These are phyloP conservation scores for Nicotiana knightiana DNA, from an alignment of 257 asterid genomes.

Conservation along the genomic window DNA sequence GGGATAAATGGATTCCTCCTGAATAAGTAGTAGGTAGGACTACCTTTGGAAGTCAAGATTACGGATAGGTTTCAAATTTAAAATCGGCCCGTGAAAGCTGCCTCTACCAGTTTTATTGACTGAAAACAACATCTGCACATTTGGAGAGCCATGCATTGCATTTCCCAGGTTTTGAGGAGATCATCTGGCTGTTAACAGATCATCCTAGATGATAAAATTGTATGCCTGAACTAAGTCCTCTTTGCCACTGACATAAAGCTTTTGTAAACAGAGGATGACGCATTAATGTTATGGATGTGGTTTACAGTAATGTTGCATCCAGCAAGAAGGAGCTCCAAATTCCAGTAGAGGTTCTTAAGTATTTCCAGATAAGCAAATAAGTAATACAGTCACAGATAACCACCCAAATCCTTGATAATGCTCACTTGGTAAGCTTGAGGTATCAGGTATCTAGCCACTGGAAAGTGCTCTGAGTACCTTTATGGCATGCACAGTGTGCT, in stretches of 20 bases:
- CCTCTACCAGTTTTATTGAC: background rate
- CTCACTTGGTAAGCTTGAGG: background rate
- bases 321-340: background rate
- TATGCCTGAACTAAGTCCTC: background rate
- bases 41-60: constrained; percentile 1
- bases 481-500: background rate
- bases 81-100: background rate
- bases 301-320: background rate
- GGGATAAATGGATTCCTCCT: no score
- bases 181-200: background rate
- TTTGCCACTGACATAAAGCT: background rate
- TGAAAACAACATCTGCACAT: background rate
- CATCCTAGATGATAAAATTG: background rate
- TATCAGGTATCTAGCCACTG: background rate
- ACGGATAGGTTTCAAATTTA: background rate
- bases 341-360: background rate
- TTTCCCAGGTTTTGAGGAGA: background rate
- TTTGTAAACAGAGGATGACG: background rate
- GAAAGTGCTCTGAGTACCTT: background rate
- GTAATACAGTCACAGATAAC: background rate
- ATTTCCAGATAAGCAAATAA: background rate
- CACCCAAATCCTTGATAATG: background rate
- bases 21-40: background rate
- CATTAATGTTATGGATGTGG: constrained; percentile 5
- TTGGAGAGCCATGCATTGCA: background rate